These are phyloP conservation scores for Daldinia grandis DNA, from an alignment of 495 filamentous ascomycete genomes.

Conservation along the genomic window DNA sequence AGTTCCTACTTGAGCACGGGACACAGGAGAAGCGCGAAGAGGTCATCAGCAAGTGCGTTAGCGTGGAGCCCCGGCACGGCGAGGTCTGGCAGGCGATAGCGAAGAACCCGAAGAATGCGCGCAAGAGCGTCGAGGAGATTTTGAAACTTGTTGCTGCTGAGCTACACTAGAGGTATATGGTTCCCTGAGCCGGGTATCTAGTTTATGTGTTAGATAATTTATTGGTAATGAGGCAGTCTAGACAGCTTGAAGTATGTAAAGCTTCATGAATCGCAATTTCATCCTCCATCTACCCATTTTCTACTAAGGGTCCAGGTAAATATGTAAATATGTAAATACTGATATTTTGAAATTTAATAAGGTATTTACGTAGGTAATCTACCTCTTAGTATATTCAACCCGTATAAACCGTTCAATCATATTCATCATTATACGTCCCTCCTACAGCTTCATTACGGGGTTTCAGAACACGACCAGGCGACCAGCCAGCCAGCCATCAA, in stretches of 20 bases:
- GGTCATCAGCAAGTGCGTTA: slow-evolving; percentile 75
- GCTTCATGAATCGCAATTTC: not conserved
- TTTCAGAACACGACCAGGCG: not conserved
- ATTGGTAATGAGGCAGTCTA: not conserved
- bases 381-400: not conserved
- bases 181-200: not conserved
- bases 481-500: not conserved
- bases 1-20: slow-evolving; percentile 89
- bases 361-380: not conserved
- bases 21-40: slow-evolving; percentile 89
- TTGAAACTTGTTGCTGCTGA: slow-evolving; percentile 75
- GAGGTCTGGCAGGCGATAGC: slow-evolving; percentile 88
- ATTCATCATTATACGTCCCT: not conserved
- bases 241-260: not conserved
- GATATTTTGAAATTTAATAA: not conserved
- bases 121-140: slow-evolving; percentile 78
- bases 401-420: not conserved
- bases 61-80: slow-evolving; percentile 87
- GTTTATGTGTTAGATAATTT: not conserved
- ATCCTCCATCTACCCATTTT: not conserved
- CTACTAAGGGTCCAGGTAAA: not conserved
- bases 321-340: no score
- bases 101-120: slow-evolving; percentile 84
- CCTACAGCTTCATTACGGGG: not conserved
- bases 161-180: slow-evolving; percentile 44